Evolutionary conservation across 495 filamentous ascomycete genomes (phyloP).

Genomic region (Massariosphaeria phaeospora): DNA sequence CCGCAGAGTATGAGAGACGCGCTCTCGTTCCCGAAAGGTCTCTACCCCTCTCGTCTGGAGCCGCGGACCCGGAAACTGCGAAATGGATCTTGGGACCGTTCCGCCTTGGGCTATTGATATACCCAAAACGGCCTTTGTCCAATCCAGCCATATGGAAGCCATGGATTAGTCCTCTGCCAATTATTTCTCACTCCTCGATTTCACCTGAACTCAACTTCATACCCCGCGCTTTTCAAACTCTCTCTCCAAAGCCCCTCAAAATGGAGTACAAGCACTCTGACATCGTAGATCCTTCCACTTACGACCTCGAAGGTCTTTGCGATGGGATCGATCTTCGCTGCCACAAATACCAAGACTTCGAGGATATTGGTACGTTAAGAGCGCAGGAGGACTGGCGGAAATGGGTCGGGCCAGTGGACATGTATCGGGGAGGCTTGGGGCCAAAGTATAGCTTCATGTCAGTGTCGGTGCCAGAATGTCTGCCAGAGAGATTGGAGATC

Average conservation of each 20-base stretch:
- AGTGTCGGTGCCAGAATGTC: conserved; percentile 38
- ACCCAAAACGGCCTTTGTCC: no score
- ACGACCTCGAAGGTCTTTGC: background rate
- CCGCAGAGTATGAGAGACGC: no score
- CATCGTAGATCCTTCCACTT: background rate
- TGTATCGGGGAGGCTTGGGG: conserved; percentile 35
- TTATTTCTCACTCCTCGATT: no score
- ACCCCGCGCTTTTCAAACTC: background rate
- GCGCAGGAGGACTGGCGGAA: conserved; percentile 38
- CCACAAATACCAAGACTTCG: conserved; percentile 13
- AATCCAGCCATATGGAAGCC: no score
- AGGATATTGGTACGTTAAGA: conserved; percentile 29
- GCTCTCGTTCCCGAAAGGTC: no score
- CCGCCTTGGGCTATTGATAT: no score
- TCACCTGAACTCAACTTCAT: no score
- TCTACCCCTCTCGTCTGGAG: no score
- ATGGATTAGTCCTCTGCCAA: no score
- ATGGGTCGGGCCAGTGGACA: conserved; percentile 29
- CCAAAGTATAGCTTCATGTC: conserved; percentile 31
- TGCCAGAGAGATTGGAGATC: conserved; percentile 44
- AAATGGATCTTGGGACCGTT: no score
- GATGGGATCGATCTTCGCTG: background rate
- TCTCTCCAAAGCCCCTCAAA: background rate
- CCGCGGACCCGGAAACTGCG: no score
- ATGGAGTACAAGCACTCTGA: conserved; percentile 8